Percentiles rank a stretch among this genome's conserved stretches.
These are phyloP conservation scores for Venturia effusa DNA, from an alignment of 2,329 filamentous ascomycete genomes.

Conservation along the genomic window DNA sequence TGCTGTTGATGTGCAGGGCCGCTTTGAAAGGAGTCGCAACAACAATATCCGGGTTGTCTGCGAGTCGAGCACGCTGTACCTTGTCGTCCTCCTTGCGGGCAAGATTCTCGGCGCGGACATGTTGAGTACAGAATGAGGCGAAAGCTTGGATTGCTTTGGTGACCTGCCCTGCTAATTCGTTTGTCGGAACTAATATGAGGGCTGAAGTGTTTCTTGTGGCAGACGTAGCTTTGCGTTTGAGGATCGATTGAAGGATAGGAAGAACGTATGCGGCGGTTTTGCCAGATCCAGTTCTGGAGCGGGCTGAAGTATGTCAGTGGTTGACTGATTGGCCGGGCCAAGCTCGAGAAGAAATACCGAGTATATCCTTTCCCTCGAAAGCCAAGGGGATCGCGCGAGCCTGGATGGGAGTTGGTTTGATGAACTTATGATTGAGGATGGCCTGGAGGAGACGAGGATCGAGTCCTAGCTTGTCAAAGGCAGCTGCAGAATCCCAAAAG, in stretches of 20 bases:
- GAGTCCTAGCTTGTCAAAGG: slow-evolving; percentile 68
- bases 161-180: slow-evolving; percentile 89
- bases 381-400: slow-evolving; percentile 78
- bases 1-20: slow-evolving; percentile 63
- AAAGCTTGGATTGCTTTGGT: slow-evolving; percentile 67
- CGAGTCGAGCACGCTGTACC: slow-evolving; percentile 76
- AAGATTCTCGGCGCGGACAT: slow-evolving; percentile 72
- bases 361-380: slow-evolving; percentile 75
- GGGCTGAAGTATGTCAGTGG: slow-evolving; percentile 41
- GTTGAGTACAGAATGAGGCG: slow-evolving; percentile 72
- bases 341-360: slow-evolving; percentile 36
- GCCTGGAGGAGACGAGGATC: slow-evolving; percentile 80
- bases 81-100: slow-evolving; percentile 83
- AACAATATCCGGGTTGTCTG: slow-evolving; percentile 78
- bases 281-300: slow-evolving; percentile 88
- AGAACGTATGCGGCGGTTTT: slow-evolving; percentile 96
- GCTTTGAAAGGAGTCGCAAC: slow-evolving; percentile 84
- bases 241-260: slow-evolving; percentile 73
- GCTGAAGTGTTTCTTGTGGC: slow-evolving; percentile 51
- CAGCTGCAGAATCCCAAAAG: slow-evolving; percentile 21
- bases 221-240: slow-evolving; percentile 63
- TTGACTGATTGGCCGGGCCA: neutral
- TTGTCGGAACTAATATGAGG: slow-evolving; percentile 88
- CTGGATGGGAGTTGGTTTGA: slow-evolving; percentile 81
- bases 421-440: slow-evolving; percentile 72